Conservation (phyloP, 768 basidiomycete species). For the Xerocomellus chrysenteron region DNA sequence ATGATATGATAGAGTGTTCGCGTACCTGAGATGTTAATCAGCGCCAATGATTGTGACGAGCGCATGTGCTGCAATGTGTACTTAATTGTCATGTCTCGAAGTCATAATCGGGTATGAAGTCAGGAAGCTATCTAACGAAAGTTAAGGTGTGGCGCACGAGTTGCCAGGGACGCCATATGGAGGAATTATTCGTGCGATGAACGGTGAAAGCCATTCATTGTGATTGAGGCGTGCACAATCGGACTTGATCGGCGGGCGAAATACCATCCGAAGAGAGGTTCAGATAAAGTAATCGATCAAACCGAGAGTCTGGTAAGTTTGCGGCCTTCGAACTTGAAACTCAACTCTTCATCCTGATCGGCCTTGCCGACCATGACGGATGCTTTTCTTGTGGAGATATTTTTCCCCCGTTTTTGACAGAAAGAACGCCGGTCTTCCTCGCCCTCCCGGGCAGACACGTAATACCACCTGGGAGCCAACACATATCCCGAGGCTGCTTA, state of each 20-base stretch:
- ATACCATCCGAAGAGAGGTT: slow-evolving; percentile 22
- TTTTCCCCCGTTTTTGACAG: slow-evolving; percentile 29
- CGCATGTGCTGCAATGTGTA: background rate
- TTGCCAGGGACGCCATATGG: slow-evolving; percentile 14
- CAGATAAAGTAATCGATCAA: slow-evolving; percentile 35
- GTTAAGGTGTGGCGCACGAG: slow-evolving; percentile 12
- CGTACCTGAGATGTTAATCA: slow-evolving; percentile 18
- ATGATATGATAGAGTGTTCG: background rate
- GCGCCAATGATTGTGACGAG: background rate
- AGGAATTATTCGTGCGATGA: slow-evolving; percentile 8
- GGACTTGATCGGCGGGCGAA: slow-evolving; percentile 36
- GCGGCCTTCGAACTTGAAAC: slow-evolving; percentile 34
- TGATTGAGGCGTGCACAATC: slow-evolving; percentile 24
- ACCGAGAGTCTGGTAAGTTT: slow-evolving; percentile 28
- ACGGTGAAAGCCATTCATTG: slow-evolving; percentile 16
- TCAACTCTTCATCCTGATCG: slow-evolving; percentile 28
- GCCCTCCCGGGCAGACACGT: slow-evolving; percentile 18
- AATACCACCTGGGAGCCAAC: slow-evolving; percentile 17
- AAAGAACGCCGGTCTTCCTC: slow-evolving; percentile 11
- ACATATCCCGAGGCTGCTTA: background rate
- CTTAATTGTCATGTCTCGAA: background rate
- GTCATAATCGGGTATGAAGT: slow-evolving; percentile 1
- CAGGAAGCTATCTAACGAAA: slow-evolving; percentile 7
- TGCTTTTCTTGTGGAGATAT: slow-evolving; percentile 15
- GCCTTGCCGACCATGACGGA: slow-evolving; percentile 34